phyloP scores from a whole-genome alignment of 2,329 filamentous ascomycete species.

The Thielaviopsis punctulata region DNA sequence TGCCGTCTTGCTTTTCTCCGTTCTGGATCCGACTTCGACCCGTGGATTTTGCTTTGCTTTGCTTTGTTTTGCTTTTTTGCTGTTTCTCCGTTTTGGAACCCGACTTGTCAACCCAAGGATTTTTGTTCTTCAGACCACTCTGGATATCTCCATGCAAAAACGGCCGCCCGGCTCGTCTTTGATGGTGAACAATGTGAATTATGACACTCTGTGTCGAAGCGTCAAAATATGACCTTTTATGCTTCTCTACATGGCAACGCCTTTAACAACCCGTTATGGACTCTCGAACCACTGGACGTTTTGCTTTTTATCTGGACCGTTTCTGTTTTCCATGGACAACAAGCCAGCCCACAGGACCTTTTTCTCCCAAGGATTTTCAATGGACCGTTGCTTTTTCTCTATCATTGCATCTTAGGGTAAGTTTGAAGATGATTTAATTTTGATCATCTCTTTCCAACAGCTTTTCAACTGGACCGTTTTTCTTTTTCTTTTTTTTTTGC shows the following conservation, averaged over 20 bases:
- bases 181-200: neutral
- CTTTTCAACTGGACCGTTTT: neutral
- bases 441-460: neutral
- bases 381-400: neutral
- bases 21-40: too few relatives aligned
- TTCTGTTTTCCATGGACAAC: neutral
- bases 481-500: neutral
- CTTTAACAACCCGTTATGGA: neutral
- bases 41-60: conserved; percentile 21
- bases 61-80: conserved; percentile 18
- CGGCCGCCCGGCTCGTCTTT: neutral
- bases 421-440: neutral
- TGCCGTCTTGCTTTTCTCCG: conserved; percentile 16
- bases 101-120: neutral
- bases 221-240: neutral
- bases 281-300: neutral
- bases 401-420: neutral
- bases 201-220: neutral
- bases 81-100: neutral
- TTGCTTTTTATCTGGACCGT: neutral
- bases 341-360: neutral
- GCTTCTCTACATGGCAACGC: neutral
- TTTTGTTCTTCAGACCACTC: neutral
- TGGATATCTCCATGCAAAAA: neutral
- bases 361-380: neutral